A percentile compares a stretch with the other conserved stretches of the same genome.
phyloP scores from a whole-genome alignment of 371 early-diverging fungal species.

The Saksenaea vasiformis region DNA sequence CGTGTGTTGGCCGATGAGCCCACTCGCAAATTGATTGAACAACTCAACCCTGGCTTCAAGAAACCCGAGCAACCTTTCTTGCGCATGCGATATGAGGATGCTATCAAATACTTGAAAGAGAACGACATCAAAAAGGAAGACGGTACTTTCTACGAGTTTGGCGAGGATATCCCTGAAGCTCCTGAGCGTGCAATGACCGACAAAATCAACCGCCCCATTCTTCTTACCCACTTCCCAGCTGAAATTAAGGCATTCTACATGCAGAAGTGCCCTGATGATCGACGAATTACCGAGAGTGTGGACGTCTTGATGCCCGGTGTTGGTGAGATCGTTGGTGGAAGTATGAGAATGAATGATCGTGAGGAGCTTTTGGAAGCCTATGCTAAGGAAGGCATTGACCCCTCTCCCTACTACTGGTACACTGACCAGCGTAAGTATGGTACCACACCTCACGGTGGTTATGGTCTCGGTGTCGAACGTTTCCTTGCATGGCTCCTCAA shows the following conservation, averaged over 20 bases:
- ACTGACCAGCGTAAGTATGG: constrained; percentile 99
- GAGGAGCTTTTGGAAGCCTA: constrained; percentile 95
- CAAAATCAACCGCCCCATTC: constrained; percentile 95
- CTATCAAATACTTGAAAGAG: constrained; percentile 95
- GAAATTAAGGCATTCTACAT: constrained; percentile 99
- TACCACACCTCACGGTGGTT: constrained; percentile 98
- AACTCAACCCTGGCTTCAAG: constrained; percentile 94
- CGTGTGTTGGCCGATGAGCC: constrained; percentile 77
- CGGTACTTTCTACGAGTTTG: constrained; percentile 89
- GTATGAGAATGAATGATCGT: constrained; percentile 96
- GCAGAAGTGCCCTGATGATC: constrained; percentile 87
- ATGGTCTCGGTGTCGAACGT: constrained; percentile 99
- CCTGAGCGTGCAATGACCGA: constrained; percentile 99
- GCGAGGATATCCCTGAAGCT: constrained; percentile 99
- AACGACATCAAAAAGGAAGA: constrained; percentile 91
- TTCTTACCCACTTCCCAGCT: constrained; percentile 97
- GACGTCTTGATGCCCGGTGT: constrained; percentile 99
- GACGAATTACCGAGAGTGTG: constrained; percentile 92
- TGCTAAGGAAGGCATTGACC: constrained; percentile 95
- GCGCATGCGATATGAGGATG: constrained; percentile 97
- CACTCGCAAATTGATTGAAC: constrained; percentile 76
- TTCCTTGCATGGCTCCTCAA: constrained; percentile 98
- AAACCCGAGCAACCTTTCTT: constrained; percentile 90
- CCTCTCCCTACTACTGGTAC: constrained; percentile 98
- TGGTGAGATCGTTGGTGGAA: constrained; percentile 99